Evolutionary conservation across 108 stramenopile genomes (phyloP), one percentile per base, ranked within the genome.

Genomic region (Skeletonema menzelii): DNA sequence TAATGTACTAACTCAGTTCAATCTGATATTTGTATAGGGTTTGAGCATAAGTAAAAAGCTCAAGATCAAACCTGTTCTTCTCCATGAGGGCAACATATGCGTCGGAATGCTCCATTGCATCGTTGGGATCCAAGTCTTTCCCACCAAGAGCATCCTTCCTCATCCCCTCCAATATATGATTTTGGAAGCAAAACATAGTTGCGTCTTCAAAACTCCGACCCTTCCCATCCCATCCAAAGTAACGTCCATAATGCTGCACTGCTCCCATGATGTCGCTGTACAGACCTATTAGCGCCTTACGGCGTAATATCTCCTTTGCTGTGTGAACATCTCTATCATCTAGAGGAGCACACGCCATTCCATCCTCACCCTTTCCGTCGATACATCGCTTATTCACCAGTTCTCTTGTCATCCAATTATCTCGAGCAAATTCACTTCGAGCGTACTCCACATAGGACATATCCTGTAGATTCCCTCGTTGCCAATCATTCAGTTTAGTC

Each of bases 401-500:
- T 34, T 86, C 80, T 11, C 82, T 62, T 1, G 82, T 83, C 83
- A 86, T 84, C 79, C 79, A 80, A 56, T 80, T 63, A 46, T 76
- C 63, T 7, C 22, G 42, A 0, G 76, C 79, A 57, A 64, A 59
- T 1, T 76, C 63, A 44, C 79, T 60, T 5, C 17, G 70, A 49
- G 79, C 60, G 70, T 59, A 80, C 19, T 75, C 69, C 20, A 14
- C 53, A 22, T 72, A 72, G 7, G 79, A 56, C 79, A 70, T 71
- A 0, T 44, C 59, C 57, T 17, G 30, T 17, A 64, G 15, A 5
- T 77, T 63, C 0, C 46, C 63, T 11, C 35, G 28, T 34, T 63
- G 56, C 49, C 35, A 62, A 8, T 32, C 34, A 22, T 27, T 31
- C 20, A 27, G 40, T 27, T 17, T 70, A 30, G 37, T 38, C 37